phyloP scores from a whole-genome alignment of 2,329 filamentous ascomycete genomes.

The Fusarium sp. region DNA sequence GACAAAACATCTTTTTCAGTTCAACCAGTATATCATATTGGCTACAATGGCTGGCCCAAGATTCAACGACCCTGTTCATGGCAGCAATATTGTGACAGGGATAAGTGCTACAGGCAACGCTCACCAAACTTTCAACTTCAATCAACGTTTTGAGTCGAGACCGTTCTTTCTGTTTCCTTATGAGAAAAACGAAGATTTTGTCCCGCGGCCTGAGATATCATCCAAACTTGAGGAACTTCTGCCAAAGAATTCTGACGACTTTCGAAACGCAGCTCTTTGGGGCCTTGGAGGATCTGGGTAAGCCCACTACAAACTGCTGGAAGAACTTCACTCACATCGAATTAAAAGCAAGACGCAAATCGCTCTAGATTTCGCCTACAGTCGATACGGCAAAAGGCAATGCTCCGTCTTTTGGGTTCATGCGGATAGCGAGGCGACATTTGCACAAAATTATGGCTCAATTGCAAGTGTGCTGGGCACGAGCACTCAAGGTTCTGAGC shows the following conservation, averaged over 20 bases:
- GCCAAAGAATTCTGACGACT: not conserved
- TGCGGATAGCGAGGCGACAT: conserved; percentile 46
- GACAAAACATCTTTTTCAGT: not conserved
- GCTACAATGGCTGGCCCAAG: not conserved
- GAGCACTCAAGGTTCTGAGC: conserved; percentile 19
- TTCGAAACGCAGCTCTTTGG: conserved; percentile 21
- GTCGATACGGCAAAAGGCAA: conserved; percentile 18
- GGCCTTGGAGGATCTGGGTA: conserved; percentile 31
- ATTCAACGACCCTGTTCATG: not conserved
- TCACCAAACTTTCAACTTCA: conserved; percentile 3
- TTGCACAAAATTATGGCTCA: conserved; percentile 44
- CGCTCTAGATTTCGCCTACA: conserved; percentile 49
- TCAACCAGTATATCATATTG: not conserved
- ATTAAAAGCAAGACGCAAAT: conserved; percentile 50
- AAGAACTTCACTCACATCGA: not conserved
- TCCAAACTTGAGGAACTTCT: conserved; percentile 10
- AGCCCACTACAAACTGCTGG: not conserved
- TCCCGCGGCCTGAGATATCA: not conserved
- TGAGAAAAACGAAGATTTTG: conserved; percentile 26
- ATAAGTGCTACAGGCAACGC: not conserved
- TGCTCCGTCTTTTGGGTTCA: conserved; percentile 52
- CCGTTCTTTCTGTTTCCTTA: conserved; percentile 7
- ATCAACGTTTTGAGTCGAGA: not conserved
- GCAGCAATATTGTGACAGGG: not conserved
- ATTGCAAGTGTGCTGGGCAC: conserved; percentile 44